Conservation (phyloP, 495 filamentous ascomycete species). For the Sordaria brevicollis region DNA sequence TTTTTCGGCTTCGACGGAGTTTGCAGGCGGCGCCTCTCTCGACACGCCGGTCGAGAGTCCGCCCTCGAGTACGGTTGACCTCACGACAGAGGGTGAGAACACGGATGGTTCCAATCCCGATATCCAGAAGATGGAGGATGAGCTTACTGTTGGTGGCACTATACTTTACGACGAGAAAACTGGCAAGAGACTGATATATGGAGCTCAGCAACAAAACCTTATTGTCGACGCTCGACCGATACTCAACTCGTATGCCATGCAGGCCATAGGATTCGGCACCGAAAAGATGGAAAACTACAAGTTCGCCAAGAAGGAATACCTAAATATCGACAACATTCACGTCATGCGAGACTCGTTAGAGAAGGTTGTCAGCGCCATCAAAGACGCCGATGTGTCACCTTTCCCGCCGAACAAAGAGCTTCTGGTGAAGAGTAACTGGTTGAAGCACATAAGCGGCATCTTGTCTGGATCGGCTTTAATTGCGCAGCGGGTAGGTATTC, state of each 20-base stretch:
- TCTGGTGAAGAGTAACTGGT: conserved; percentile 76
- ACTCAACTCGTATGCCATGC: conserved; percentile 93
- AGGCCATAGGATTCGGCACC: conserved; percentile 83
- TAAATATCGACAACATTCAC: conserved; percentile 99
- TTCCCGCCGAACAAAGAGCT: conserved; percentile 76
- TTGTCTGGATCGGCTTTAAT: conserved; percentile 79
- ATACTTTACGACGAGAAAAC: conserved; percentile 34
- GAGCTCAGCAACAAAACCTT: conserved; percentile 86
- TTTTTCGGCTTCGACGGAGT: conserved; percentile 63
- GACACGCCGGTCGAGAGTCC: conserved; percentile 34
- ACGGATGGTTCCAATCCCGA: conserved; percentile 35
- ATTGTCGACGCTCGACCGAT: conserved; percentile 96
- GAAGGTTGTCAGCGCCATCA: conserved; percentile 81
- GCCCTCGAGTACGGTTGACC: conserved; percentile 49
- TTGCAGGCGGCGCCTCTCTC: conserved; percentile 3
- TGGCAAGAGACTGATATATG: conserved; percentile 59
- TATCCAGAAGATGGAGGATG: conserved; percentile 63
- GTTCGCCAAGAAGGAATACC: conserved; percentile 80
- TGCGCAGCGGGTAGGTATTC: conserved; percentile 77
- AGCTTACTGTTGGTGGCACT: conserved; percentile 46
- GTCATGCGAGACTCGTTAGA: conserved; percentile 91
- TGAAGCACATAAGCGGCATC: conserved; percentile 79
- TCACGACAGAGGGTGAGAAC: conserved; percentile 27
- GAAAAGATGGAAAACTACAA: conserved; percentile 98
- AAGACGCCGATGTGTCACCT: conserved; percentile 81